Evolutionary conservation across 2,329 filamentous ascomycete species (phyloP), one percentile per base, ranked within the genome.

Genomic region (Colletotrichum destructivum): DNA sequence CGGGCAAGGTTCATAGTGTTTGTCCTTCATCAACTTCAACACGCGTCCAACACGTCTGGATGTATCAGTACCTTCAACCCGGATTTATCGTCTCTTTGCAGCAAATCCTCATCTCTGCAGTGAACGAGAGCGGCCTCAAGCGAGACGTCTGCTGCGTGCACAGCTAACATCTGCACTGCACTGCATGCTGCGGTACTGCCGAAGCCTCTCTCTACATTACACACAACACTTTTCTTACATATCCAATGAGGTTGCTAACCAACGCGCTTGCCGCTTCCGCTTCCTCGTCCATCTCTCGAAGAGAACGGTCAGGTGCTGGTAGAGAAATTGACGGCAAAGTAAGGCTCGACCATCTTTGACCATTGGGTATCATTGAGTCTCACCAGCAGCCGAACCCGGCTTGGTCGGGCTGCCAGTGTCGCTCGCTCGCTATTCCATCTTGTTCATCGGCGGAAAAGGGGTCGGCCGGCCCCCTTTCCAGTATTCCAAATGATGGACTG

Each of bases 341-440:
- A 59, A 71, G 69, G 65, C 69, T 71, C 52, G 44, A 64, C 31
- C 51, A 59, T 57, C 7, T 40, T 6, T 42, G 57, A 47, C 38
- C 54, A 72, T 72, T 72, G 70, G 70, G 70, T 66, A 72, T 71
- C 65, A 54, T 54, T 57, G 21, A 69, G 69, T 69, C 66, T 72
- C 66, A 66, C 47, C 60, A 31, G 21, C 38, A 63, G 64, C 69
- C 65, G 69, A 67, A 63, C 57, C 59, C n/a, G 52, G 49, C 47
- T 54, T 64, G 52, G 21, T 49, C 52, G 54, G 54, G 21, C 42
- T 44, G 38, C 49, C 47, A 63, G 16, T 47, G 18, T 46, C 44
- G 31, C 13, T 57, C 59, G n/a, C 13, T 57, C 59, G 26, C 44
- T 35, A 23, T 69, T 49, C 42, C 26, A 35, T 54, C 38, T 44